Base-by-base conservation (phyloP, 2,329 filamentous ascomycete species). In the Thermomyces lanuginosus region DNA sequence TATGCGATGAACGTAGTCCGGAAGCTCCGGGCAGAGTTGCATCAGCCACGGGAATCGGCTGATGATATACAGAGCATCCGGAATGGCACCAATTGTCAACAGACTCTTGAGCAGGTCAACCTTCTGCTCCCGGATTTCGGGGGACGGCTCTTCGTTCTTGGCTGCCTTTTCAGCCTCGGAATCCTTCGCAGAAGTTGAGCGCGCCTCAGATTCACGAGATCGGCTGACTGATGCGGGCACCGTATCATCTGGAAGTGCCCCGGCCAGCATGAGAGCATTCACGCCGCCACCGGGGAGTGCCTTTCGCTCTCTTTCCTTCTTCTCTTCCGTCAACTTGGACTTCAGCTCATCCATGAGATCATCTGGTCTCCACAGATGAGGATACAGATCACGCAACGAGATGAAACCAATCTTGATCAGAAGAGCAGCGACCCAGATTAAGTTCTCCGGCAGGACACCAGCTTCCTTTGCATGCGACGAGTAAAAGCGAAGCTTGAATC, bases 331-430 rank as follows among this genome's bases (percentile, higher is more conserved):
- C 34, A 79, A 72, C 38, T 73, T 70, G 21, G 71, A 64, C 36
- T 70, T 74, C 27, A 92, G 61, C 5, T 60, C 61, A 20, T 77
- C 68, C 86, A 98, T 95, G 3, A 72, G 64, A 16, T 81, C 73
- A 38, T 95, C 89, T 1, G 67, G 58, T 5, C 89, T 82, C 60
- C 83, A 91, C 1, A 98, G 66, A 48, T 98, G 89, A 9, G 83
- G 76, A 48, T 92, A 95, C 1, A 98, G 61, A 45, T 98, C 89
- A 27, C 72, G 68, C 5, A 98, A 60, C 1, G 89, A 93, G 33
- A 98, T 81, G 50, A 98, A 98, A 1, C 89, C 91, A 38, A 93
- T 80, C 55, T 98, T 98, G 55, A 98, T 84, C 16, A 98, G 68
- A 17, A 95, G 66, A 1, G 89, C 84, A 0, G 84, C 77, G 10